Percentiles rank a stretch among this genome's conserved stretches.
Conservation (phyloP, 805 yeast genomes). For the Pichia exigua region DNA sequence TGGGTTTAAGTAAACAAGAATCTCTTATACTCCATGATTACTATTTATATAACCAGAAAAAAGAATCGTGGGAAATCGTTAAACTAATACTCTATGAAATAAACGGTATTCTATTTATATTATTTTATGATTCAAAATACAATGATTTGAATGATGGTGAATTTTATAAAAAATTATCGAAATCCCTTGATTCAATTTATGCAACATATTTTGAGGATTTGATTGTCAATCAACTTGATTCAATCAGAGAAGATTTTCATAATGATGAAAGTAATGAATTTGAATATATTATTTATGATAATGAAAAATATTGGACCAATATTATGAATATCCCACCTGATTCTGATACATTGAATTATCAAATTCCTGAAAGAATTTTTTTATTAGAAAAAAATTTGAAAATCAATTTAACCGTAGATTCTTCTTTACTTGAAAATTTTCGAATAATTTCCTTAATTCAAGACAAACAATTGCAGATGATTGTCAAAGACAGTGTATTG, state of each 20-base stretch:
- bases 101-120: conserved; percentile 23
- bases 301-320: conserved; percentile 19
- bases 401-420: not conserved
- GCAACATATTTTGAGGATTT: conserved; percentile 21
- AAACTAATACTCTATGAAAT: conserved; percentile 24
- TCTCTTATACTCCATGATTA: conserved; percentile 12
- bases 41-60: conserved; percentile 3
- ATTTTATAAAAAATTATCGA: conserved; percentile 12
- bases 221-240: conserved; percentile 20
- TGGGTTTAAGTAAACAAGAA: conserved; percentile 20
- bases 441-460: conserved; percentile 4
- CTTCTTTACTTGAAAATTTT: not conserved
- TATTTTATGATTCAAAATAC: conserved; percentile 14
- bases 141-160: not conserved
- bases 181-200: conserved; percentile 18
- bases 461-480: conserved; percentile 3
- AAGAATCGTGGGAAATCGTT: conserved; percentile 2
- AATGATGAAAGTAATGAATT: conserved; percentile 12
- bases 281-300: conserved; percentile 19
- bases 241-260: conserved; percentile 14
- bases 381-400: conserved; percentile 1
- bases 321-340: conserved; percentile 22
- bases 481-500: not conserved
- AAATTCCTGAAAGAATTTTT: conserved; percentile 5
- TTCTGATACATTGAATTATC: conserved; percentile 1